Evolutionary conservation across 140 eudicot genomes (phyloP), one percentile per base, ranked within the genome.

Genomic region (Anethum foeniculum): DNA sequence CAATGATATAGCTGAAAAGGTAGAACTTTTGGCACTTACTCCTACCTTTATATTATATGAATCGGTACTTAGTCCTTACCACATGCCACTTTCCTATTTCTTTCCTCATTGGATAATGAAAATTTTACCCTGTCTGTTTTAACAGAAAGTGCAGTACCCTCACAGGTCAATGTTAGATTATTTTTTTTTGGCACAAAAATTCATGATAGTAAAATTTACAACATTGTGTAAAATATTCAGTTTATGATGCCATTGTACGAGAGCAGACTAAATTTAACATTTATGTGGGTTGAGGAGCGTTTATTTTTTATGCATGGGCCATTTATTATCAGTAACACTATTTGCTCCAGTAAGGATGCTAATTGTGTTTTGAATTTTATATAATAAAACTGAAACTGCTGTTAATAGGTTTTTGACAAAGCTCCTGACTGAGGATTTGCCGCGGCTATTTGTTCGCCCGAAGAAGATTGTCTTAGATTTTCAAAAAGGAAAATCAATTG

Each of bases 401-500:
- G 27, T 67, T 75, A 5, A 19, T 80, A 95, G 99, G 98, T 95
- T 95, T 86, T 86, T 95, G 91, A 93, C 89, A 60, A 95, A 93
- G 83, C 98, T 95, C 82, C 90, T 95, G 68, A 95, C 99, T 12
- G 96, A 92, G 90, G 99, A 95, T 88, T 82, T 95, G 77, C 99
- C 99, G 64, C 90, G 87, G 81, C 81, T 95, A 78, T 95, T 95
- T 88, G 99, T 95, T 78, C 99, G 99, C 16, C 99, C 99, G 25
- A 93, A 93, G 71, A 95, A 95, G 85, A 95, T 95, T 68, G 97
- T 95, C 43, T 80, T 95, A 58, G 97, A 95, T 83, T 95, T 95
- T 83, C 98, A 90, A 85, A 95, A 93, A 78, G 96, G 96, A 54
- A 86, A 93, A 89, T 84, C 93, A 27, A 97, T 91, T 36, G 98